Percentiles rank a stretch among this genome's conserved stretches.
Evolutionary conservation across 257 asterid species (phyloP).

Genomic region (Gentiana dahurica): DNA sequence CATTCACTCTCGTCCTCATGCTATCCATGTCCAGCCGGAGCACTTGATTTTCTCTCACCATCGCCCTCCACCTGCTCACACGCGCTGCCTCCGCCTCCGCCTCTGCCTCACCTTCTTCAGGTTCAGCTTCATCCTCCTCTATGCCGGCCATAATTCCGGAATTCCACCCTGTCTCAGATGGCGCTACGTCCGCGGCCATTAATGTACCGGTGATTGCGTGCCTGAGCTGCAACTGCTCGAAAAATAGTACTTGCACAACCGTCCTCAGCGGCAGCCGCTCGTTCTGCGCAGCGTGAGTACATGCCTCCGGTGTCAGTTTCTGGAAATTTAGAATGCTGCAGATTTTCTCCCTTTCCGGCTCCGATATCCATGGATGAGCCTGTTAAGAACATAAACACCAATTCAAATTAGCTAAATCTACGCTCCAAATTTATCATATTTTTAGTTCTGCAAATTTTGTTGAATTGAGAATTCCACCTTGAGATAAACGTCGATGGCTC

Average conservation of each 20-base stretch:
- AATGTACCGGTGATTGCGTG: conserved; percentile 84
- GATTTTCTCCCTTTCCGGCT: conserved; percentile 67
- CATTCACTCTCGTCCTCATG: conserved; percentile 82
- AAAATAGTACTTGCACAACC: conserved; percentile 87
- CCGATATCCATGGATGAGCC: conserved; percentile 90
- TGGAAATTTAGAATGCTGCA: conserved; percentile 81
- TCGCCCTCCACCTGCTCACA: conserved; percentile 45
- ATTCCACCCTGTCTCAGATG: conserved; percentile 16
- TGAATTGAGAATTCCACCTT: conserved; percentile 32
- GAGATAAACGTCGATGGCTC: conserved; percentile 97
- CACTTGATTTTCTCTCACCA: conserved; percentile 86
- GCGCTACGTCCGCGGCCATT: conserved; percentile 31
- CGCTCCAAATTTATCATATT: neutral
- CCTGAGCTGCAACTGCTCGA: conserved; percentile 99
- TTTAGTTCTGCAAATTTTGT: neutral
- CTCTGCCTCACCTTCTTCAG: conserved; percentile 4
- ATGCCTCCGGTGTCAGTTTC: conserved; percentile 90
- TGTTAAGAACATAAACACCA: conserved; percentile 8
- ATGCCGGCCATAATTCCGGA: conserved; percentile 11
- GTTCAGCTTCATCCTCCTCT: conserved; percentile 14
- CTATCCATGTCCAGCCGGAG: conserved; percentile 72
- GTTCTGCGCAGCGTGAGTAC: conserved; percentile 97
- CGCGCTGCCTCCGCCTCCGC: conserved; percentile 13
- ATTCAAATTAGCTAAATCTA: neutral
- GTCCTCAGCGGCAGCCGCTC: conserved; percentile 92